Base-by-base conservation (phyloP, 2,329 filamentous ascomycete genomes). In the Stachybotrys elegans region DNA sequence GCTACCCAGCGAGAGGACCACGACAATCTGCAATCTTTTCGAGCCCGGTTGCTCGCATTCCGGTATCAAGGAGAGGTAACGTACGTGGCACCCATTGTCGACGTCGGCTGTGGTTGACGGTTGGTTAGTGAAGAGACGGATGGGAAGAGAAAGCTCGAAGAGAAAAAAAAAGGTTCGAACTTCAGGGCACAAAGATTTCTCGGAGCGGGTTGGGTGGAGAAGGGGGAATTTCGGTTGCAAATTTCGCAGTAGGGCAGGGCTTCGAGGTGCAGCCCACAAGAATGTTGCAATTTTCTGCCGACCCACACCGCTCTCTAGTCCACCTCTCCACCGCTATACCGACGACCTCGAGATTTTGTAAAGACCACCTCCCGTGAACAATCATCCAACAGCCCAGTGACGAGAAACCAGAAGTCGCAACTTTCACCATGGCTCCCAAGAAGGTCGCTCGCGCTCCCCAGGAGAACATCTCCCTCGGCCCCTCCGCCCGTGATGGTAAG, bases 401-500 rank as follows among this genome's bases (percentile, higher is more conserved):
- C 60, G 51, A 61, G 56, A 51, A 57, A 61, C 55, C 61, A 60
- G 57, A 59, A 55, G 57, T 59, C 58, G 55, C 52, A 55, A 55
- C 45, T 48, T 63, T 72, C 79, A 88, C 74, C 70, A 97, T 97
- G 92, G 78, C 54, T 5, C 54, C 61, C 21, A 63, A 66, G 49
- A 54, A 61, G 48, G 57, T 66, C 40, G 53, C 63, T 5, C 55
- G 53, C 5, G 59, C 59, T 5, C 63, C 66, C 31, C 57, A 65
- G 34, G 52, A 97, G 85, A 98, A 66, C 34, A 60, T 64, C 35
- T 86, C 86, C 59, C 74, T 97, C 65, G 93, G 93, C 65, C 93
- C 93, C 70, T 88, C 95, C 74, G 88, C 91, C 78, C 86, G 91
- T 70, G 92, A 96, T 81, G 91, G 89, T 92, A 71, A 68, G 82